Evolutionary conservation across 2,329 filamentous ascomycete genomes (phyloP).

Genomic region (Verticillium dahliae): DNA sequence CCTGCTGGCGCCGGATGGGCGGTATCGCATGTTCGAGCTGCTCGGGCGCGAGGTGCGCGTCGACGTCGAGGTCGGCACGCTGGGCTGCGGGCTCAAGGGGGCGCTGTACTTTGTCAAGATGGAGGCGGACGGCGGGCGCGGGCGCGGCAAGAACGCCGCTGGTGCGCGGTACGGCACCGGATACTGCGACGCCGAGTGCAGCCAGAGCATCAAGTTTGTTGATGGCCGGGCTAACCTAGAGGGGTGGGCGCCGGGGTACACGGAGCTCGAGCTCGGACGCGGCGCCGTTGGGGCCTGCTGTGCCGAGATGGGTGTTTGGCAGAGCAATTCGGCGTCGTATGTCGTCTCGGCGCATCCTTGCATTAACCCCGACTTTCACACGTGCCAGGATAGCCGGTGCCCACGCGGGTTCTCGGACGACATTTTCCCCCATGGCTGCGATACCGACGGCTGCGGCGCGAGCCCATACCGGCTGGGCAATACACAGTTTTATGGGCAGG

Average conservation of each 20-base stretch:
- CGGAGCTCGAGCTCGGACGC: constrained; percentile 42
- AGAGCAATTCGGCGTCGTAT: constrained; percentile 15
- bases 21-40: constrained; percentile 55
- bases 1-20: constrained; percentile 45
- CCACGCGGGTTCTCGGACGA: not conserved
- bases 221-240: constrained; percentile 34
- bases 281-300: constrained; percentile 46
- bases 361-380: not conserved
- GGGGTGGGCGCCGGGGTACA: constrained; percentile 37
- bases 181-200: constrained; percentile 41
- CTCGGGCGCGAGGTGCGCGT: constrained; percentile 59
- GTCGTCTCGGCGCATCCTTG: not conserved
- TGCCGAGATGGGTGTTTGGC: constrained; percentile 54
- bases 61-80: constrained; percentile 57
- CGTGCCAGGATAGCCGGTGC: constrained; percentile 16
- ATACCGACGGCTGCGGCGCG: constrained; percentile 60
- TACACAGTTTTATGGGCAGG: constrained; percentile 51
- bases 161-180: constrained; percentile 49
- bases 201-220: constrained; percentile 39
- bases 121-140: constrained; percentile 42
- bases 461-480: constrained; percentile 58
- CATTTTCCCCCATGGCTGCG: constrained; percentile 36
- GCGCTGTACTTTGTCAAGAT: constrained; percentile 55
- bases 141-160: constrained; percentile 31
- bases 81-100: constrained; percentile 59